These are phyloP conservation scores for Boletellus sp. DNA, from an alignment of 768 basidiomycete species.

Conservation along the genomic window DNA sequence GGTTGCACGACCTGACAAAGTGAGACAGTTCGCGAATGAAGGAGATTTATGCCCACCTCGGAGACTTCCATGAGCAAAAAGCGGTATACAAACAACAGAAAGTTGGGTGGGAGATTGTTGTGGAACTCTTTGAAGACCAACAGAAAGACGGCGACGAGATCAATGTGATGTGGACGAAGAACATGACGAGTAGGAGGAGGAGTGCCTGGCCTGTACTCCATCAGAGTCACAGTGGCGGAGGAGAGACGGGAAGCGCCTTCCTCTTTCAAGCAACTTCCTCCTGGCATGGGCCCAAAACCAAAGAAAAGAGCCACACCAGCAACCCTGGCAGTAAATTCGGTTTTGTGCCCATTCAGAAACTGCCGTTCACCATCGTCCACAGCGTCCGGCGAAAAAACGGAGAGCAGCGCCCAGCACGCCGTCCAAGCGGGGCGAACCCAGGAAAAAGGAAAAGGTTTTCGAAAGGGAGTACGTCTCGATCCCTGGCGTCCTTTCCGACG, in stretches of 20 bases:
- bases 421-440: slow-evolving; percentile 33
- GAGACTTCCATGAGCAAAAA: slow-evolving; percentile 66
- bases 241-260: slow-evolving; percentile 20
- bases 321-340: slow-evolving; percentile 25
- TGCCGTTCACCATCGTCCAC: background rate
- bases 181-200: slow-evolving; percentile 64
- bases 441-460: slow-evolving; percentile 56
- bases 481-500: slow-evolving; percentile 33
- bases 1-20: slow-evolving; percentile 57
- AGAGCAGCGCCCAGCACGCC: slow-evolving; percentile 41
- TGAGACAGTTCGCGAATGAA: background rate
- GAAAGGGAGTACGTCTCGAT: slow-evolving; percentile 62
- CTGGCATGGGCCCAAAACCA: slow-evolving; percentile 27
- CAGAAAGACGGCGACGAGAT: slow-evolving; percentile 59
- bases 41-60: slow-evolving; percentile 44
- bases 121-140: slow-evolving; percentile 59
- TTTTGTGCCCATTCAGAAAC: background rate
- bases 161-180: slow-evolving; percentile 74
- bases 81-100: slow-evolving; percentile 61
- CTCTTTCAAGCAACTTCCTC: slow-evolving; percentile 7
- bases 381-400: slow-evolving; percentile 57
- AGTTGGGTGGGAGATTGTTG: slow-evolving; percentile 51
- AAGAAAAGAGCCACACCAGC: slow-evolving; percentile 35
- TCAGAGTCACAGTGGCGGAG: too few species aligned
- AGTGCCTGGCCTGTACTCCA: slow-evolving; percentile 36